Evolutionary conservation across 2,329 filamentous ascomycete genomes (phyloP).

Genomic region (Boeremia exigua): DNA sequence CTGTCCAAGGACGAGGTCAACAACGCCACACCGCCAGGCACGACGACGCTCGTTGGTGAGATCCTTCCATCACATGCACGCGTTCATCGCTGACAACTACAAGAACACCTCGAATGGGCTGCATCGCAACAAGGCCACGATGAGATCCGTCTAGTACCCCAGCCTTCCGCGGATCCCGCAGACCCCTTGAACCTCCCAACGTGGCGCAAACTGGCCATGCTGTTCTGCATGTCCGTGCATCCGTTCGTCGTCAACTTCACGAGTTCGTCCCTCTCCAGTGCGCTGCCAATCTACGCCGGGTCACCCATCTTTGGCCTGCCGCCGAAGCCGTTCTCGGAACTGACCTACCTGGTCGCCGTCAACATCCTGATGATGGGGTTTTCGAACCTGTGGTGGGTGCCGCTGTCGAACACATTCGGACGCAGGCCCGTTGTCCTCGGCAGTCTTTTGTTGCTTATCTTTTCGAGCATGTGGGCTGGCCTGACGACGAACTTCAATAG

Average conservation of each 20-base stretch:
- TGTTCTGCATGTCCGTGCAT: constrained; percentile 48
- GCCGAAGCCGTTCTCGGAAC: constrained; percentile 36
- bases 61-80: not conserved
- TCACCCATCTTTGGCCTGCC: constrained; percentile 40
- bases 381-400: constrained; percentile 52
- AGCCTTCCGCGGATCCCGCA: constrained; percentile 47
- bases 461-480: constrained; percentile 51
- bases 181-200: constrained; percentile 51
- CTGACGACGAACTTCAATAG: constrained; percentile 45
- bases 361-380: constrained; percentile 49
- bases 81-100: not conserved
- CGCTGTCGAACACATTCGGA: constrained; percentile 50
- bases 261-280: constrained; percentile 44
- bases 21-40: constrained; percentile 50
- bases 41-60: constrained; percentile 48
- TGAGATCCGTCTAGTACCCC: constrained; percentile 48
- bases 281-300: constrained; percentile 44
- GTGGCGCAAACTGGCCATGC: constrained; percentile 46
- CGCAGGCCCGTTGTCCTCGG: constrained; percentile 47
- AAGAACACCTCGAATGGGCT: constrained; percentile 39
- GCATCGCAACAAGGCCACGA: constrained; percentile 41
- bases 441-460: constrained; percentile 42
- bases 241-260: constrained; percentile 49
- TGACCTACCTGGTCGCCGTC: constrained; percentile 48
- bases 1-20: constrained; percentile 49